phyloP scores from a whole-genome alignment of 1,139 yeast species.

The Barnettozyma hawaiiensis region DNA sequence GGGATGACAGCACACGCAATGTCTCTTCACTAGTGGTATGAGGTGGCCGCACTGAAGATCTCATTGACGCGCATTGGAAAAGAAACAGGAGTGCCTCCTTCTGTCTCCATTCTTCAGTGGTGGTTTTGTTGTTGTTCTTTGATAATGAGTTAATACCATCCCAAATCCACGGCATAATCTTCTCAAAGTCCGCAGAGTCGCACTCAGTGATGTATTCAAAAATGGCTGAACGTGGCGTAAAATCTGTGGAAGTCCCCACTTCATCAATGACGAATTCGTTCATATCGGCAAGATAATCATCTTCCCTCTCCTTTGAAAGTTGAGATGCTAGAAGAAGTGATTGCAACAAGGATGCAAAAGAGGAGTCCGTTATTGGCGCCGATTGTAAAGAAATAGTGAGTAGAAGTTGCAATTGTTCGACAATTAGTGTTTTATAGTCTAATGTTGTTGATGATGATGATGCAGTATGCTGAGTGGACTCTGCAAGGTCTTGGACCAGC shows the following conservation, averaged over 20 bases:
- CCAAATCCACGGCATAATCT: slow-evolving; percentile 10
- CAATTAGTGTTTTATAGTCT: not conserved
- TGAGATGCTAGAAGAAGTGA: slow-evolving; percentile 2
- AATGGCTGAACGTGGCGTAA: slow-evolving; percentile 48
- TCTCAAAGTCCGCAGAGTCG: slow-evolving; percentile 20
- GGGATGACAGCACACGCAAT: not conserved
- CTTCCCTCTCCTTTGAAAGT: slow-evolving; percentile 25
- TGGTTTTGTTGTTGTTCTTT: not conserved
- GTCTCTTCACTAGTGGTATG: not conserved
- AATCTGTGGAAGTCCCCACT: slow-evolving; percentile 52
- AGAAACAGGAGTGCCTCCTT: slow-evolving; percentile 31
- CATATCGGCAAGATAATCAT: slow-evolving; percentile 46
- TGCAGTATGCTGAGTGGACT: not conserved
- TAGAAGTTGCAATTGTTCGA: slow-evolving; percentile 1
- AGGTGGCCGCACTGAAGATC: not conserved
- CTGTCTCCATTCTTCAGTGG: slow-evolving; percentile 19
- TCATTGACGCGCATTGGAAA: slow-evolving; percentile 21
- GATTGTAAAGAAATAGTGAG: not conserved
- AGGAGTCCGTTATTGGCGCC: slow-evolving; percentile 1
- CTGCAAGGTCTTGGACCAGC: slow-evolving; percentile 12
- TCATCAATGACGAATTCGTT: slow-evolving; percentile 69
- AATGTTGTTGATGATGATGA: too few relatives aligned
- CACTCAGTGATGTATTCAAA: slow-evolving; percentile 43
- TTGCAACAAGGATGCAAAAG: not conserved
- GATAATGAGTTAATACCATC: not conserved